Percentiles rank a stretch among this genome's conserved stretches.
Evolutionary conservation across 305 asterid genomes (phyloP).

Genomic region (Fraxinus angustifolia): DNA sequence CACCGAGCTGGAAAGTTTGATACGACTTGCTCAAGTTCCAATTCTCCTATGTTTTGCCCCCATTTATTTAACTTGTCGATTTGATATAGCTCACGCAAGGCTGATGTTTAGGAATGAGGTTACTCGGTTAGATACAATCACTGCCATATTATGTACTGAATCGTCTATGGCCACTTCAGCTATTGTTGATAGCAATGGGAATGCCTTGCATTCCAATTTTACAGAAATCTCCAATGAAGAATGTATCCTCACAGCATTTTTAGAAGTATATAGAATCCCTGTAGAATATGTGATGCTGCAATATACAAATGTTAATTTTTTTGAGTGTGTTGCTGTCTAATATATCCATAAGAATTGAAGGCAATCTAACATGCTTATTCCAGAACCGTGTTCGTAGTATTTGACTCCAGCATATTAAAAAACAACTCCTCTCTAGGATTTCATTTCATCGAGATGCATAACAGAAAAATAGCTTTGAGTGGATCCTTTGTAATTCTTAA

Average conservation of each 20-base stretch:
- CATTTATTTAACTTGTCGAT: slow-evolving; percentile 26
- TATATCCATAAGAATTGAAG: no score
- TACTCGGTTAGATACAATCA: slow-evolving; percentile 60
- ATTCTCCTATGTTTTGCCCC: background rate
- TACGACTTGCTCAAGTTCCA: slow-evolving; percentile 92
- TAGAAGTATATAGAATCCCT: no score
- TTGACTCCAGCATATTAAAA: no score
- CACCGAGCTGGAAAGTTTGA: slow-evolving; percentile 96
- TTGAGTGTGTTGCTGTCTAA: no score
- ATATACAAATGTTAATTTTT: no score
- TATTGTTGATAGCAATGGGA: slow-evolving; percentile 84
- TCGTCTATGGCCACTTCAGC: slow-evolving; percentile 95
- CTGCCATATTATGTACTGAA: slow-evolving; percentile 85
- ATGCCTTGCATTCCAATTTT: slow-evolving; percentile 87
- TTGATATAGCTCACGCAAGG: slow-evolving; percentile 81
- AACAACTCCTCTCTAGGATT: background rate
- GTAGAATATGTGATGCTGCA: no score
- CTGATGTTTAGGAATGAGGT: slow-evolving; percentile 91
- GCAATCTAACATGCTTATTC: no score
- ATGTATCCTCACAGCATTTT: slow-evolving; percentile 65
- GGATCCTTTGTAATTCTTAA: slow-evolving; percentile 41
- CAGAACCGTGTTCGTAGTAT: no score
- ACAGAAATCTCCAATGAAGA: slow-evolving; percentile 84
- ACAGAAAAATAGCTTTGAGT: background rate
- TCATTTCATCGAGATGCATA: background rate